A percentile compares a stretch with the other conserved stretches of the same genome.
Evolutionary conservation across 495 filamentous ascomycete genomes (phyloP).

Genomic region (Lophium mytilinum): DNA sequence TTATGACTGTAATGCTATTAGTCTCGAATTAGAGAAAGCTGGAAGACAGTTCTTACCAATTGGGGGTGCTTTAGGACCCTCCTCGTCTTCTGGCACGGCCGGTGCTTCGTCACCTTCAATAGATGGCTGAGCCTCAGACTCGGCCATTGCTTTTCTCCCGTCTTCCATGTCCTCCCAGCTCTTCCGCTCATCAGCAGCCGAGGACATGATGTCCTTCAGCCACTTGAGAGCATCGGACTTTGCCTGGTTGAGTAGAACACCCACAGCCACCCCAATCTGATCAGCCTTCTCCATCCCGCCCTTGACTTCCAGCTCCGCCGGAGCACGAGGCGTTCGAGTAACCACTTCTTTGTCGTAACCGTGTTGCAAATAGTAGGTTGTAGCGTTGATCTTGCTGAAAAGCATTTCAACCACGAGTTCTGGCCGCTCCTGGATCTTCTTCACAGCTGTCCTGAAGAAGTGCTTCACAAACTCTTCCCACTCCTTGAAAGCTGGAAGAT

Average conservation of each 20-base stretch:
- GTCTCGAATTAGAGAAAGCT: neutral
- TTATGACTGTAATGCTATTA: conserved; percentile 44
- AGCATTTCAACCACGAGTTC: conserved; percentile 81
- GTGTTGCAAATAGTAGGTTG: conserved; percentile 78
- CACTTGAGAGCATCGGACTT: conserved; percentile 68
- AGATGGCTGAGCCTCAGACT: conserved; percentile 12
- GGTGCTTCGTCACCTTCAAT: conserved; percentile 35
- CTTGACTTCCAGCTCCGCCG: conserved; percentile 74
- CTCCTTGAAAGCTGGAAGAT: conserved; percentile 61
- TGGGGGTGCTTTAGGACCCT: conserved; percentile 31
- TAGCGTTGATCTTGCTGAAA: conserved; percentile 84
- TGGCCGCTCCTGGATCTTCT: conserved; percentile 75
- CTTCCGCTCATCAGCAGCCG: conserved; percentile 64
- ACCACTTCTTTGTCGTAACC: conserved; percentile 77
- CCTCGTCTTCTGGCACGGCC: conserved; percentile 18
- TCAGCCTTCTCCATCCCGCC: conserved; percentile 54
- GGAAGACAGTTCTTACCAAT: conserved; percentile 36
- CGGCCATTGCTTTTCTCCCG: conserved; percentile 36
- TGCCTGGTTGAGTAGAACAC: conserved; percentile 67
- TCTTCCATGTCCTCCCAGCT: conserved; percentile 68
- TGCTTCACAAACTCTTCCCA: conserved; percentile 88
- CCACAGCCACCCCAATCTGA: conserved; percentile 70
- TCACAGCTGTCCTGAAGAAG: conserved; percentile 48
- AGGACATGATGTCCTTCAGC: conserved; percentile 62
- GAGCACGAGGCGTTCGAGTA: conserved; percentile 50